These are phyloP conservation scores for Spergularia bocconei DNA, from an alignment of 148 eudicot species.

Conservation along the genomic window DNA sequence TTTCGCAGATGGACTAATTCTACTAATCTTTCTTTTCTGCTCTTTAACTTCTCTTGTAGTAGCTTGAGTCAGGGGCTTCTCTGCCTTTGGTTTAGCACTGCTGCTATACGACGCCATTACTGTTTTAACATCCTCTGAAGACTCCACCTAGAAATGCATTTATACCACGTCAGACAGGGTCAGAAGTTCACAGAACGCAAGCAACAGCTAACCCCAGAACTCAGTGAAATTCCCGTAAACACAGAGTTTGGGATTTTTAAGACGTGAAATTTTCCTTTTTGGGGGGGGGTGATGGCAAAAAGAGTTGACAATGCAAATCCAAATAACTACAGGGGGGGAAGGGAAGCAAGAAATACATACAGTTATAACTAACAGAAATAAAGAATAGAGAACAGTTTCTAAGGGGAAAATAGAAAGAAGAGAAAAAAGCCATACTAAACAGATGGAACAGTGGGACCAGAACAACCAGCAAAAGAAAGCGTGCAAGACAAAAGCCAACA, in stretches of 20 bases:
- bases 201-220: neutral
- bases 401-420: too few relatives aligned
- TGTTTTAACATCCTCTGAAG: conserved; percentile 63
- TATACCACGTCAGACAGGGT: conserved; percentile 4
- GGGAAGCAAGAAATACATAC: neutral
- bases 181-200: neutral
- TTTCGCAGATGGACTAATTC: conserved; percentile 95
- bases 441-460: neutral
- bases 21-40: conserved; percentile 41
- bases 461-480: neutral
- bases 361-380: neutral
- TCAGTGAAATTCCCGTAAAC: neutral
- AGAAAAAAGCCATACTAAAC: neutral
- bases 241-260: neutral
- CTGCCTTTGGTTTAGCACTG: conserved; percentile 38
- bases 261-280: neutral
- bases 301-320: neutral
- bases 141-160: conserved; percentile 67
- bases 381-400: too few relatives aligned
- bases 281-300: neutral
- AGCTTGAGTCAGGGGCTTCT: conserved; percentile 42
- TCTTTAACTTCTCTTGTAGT: conserved; percentile 33
- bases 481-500: neutral
- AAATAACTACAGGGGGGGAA: neutral
- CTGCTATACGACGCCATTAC: conserved; percentile 41